Percentiles rank a stretch among this genome's conserved stretches.
phyloP scores from a whole-genome alignment of 192 early-diverging fungal species.

The Coemansia brasiliensis region DNA sequence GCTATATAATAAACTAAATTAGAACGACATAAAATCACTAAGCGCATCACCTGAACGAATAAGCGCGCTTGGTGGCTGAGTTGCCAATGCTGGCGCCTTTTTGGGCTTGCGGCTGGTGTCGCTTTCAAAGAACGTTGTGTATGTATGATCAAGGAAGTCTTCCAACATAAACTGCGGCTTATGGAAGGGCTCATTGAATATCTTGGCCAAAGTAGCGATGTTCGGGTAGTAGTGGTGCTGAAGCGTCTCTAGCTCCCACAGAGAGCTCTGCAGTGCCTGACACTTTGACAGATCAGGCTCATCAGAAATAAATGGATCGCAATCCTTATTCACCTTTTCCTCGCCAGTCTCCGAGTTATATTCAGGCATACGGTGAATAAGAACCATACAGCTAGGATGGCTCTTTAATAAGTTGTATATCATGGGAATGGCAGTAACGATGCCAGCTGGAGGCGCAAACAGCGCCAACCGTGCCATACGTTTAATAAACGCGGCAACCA shows the following conservation, averaged over 20 bases:
- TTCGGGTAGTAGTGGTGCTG: slow-evolving; percentile 85
- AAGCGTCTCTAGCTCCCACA: slow-evolving; percentile 94
- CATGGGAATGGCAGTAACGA: slow-evolving; percentile 83
- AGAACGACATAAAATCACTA: slow-evolving; percentile 39
- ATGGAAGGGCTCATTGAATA: slow-evolving; percentile 86
- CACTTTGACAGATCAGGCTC: slow-evolving; percentile 78
- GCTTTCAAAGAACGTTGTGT: slow-evolving; percentile 70
- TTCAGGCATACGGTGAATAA: slow-evolving; percentile 74
- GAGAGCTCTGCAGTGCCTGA: slow-evolving; percentile 76
- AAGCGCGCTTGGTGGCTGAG: slow-evolving; percentile 57
- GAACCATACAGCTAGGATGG: slow-evolving; percentile 84
- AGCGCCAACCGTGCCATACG: slow-evolving; percentile 82
- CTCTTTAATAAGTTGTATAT: slow-evolving; percentile 90
- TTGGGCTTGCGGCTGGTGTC: slow-evolving; percentile 63
- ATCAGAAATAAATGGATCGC: slow-evolving; percentile 48
- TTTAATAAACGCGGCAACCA: slow-evolving; percentile 94
- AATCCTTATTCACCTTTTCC: slow-evolving; percentile 18
- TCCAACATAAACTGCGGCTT: slow-evolving; percentile 88
- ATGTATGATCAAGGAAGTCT: slow-evolving; percentile 95
- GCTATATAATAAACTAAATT: neutral
- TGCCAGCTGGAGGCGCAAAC: slow-evolving; percentile 80
- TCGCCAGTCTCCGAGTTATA: slow-evolving; percentile 48
- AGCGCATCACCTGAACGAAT: slow-evolving; percentile 56
- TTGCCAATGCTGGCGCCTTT: slow-evolving; percentile 61
- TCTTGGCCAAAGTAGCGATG: slow-evolving; percentile 79